Conservation (phyloP, 768 basidiomycete genomes). For the Lactarius vividus region DNA sequence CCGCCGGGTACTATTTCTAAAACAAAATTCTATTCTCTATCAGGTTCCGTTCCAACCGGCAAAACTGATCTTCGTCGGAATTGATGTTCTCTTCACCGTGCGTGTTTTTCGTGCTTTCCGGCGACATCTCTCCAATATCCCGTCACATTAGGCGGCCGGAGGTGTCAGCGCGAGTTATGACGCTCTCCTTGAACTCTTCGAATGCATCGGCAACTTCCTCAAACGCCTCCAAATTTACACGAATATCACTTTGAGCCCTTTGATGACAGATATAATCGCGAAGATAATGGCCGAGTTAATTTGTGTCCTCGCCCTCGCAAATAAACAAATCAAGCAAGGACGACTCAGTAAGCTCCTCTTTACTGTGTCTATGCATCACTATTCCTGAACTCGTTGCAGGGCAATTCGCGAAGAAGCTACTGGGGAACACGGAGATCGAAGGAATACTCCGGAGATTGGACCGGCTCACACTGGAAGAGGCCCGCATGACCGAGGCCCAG, state of each 20-base stretch:
- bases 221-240: not conserved
- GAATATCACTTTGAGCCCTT: not conserved
- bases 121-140: too few relatives aligned
- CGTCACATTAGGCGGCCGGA: too few relatives aligned
- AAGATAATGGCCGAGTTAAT: not conserved
- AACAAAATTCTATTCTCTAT: too few relatives aligned
- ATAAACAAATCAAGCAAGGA: not conserved
- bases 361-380: not conserved
- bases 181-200: not conserved
- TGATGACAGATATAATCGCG: not conserved
- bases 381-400: not conserved
- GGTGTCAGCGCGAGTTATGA: not conserved
- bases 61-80: too few relatives aligned
- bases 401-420: not conserved
- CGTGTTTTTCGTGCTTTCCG: too few relatives aligned
- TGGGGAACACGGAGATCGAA: not conserved
- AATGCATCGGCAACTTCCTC: not conserved
- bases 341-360: not conserved
- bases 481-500: not conserved
- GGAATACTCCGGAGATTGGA: not conserved
- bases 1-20: too few relatives aligned
- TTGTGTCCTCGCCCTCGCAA: not conserved
- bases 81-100: too few relatives aligned
- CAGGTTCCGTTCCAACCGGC: too few relatives aligned
- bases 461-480: not conserved